Conservation (phyloP, 2,329 filamentous ascomycete species). For the Fusarium sp. region DNA sequence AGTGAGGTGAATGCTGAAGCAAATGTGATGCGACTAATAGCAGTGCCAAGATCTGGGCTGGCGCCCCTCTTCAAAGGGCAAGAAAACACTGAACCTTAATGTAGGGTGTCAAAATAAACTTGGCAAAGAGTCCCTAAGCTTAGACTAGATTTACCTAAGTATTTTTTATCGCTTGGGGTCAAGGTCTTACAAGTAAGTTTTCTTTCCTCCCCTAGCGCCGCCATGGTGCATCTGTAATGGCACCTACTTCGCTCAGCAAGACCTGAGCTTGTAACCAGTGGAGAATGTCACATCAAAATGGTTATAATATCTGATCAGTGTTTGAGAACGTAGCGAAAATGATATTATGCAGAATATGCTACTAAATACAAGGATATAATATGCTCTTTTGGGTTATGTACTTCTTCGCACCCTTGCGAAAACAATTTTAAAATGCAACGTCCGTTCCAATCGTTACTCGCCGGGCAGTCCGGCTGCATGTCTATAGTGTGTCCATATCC, state of each 20-base stretch:
- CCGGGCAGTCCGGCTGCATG: constrained; percentile 24
- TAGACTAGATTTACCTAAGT: too few species aligned
- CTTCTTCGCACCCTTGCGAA: constrained; percentile 2
- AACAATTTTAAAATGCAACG: constrained; percentile 17
- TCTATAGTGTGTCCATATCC: not conserved
- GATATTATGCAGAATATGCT: constrained; percentile 26
- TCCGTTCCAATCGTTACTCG: constrained; percentile 31
- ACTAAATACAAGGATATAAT: constrained; percentile 34
- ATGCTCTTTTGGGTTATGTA: constrained; percentile 28
- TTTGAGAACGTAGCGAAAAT: constrained; percentile 15
- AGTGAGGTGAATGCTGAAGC: too few species aligned
- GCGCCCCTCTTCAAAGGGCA: too few species aligned
- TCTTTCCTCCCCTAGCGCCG: too few species aligned
- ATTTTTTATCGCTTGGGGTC: too few species aligned
- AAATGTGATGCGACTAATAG: not conserved
- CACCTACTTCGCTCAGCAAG: not conserved
- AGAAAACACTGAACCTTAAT: too few species aligned
- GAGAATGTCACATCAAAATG: too few species aligned
- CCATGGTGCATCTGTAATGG: not conserved
- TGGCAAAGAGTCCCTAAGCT: too few species aligned
- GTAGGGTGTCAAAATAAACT: too few species aligned
- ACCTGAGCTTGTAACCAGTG: not conserved
- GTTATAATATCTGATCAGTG: not conserved
- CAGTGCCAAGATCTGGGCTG: too few species aligned
- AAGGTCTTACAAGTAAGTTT: too few species aligned